phyloP scores from a whole-genome alignment of 2,329 filamentous ascomycete species.

The Dactylellina cionopaga region DNA sequence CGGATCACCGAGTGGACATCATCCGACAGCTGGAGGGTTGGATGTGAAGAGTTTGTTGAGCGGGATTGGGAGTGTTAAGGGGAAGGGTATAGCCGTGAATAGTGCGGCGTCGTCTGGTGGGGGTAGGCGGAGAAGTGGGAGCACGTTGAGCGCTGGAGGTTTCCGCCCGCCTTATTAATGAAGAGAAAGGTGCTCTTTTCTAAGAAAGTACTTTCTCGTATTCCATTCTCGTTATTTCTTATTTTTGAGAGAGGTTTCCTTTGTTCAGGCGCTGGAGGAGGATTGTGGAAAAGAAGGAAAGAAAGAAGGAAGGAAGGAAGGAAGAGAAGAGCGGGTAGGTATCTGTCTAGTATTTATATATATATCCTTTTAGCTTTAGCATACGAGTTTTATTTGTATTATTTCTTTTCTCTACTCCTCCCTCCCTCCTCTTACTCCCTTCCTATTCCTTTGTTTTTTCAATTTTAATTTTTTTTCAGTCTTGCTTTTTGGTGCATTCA shows the following conservation, averaged over 20 bases:
- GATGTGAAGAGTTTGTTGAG: conserved; percentile 50
- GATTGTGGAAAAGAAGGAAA: not conserved
- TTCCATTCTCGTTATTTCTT: conserved; percentile 9
- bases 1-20: conserved; percentile 16
- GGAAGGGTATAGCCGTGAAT: conserved; percentile 7
- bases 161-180: conserved; percentile 42
- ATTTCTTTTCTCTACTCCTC: conserved; percentile 13
- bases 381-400: conserved; percentile 25
- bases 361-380: conserved; percentile 22
- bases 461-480: not conserved
- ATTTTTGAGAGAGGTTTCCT: conserved; percentile 7
- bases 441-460: not conserved
- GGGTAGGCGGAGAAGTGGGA: conserved; percentile 35
- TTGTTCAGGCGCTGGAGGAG: conserved; percentile 1
- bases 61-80: conserved; percentile 41
- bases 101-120: not conserved
- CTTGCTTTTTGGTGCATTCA: too few relatives aligned
- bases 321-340: not conserved
- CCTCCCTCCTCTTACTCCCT: not conserved
- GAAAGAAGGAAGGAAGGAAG: not conserved
- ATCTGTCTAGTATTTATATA: not conserved
- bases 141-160: conserved; percentile 39
- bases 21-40: not conserved
- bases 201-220: not conserved
- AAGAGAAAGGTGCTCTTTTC: conserved; percentile 4